Evolutionary conservation across 257 asterid genomes (phyloP).

Genomic region (Solanum megistacrolobum): DNA sequence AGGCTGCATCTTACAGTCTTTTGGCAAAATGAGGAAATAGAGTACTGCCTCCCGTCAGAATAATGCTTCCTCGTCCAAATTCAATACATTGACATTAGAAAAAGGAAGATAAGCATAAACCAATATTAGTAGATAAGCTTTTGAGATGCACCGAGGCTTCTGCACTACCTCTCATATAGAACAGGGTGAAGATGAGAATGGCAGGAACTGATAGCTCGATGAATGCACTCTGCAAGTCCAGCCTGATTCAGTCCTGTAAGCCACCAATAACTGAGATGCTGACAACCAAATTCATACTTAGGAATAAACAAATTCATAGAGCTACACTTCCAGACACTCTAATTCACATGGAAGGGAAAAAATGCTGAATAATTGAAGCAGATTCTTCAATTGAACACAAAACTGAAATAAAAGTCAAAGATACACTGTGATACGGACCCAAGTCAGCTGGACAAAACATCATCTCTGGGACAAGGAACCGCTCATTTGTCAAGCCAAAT

Average conservation of each 20-base stretch:
- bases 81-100: not conserved
- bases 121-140: not conserved
- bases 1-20: constrained; percentile 68
- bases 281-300: not conserved
- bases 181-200: constrained; percentile 92
- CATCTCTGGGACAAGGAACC: constrained; percentile 97
- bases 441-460: constrained; percentile 91
- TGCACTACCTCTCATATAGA: constrained; percentile 70
- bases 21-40: constrained; percentile 81
- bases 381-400: not conserved
- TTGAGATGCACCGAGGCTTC: not conserved
- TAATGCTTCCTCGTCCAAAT: constrained; percentile 47
- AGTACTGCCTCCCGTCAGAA: constrained; percentile 91
- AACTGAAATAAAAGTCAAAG: not conserved
- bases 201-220: constrained; percentile 80
- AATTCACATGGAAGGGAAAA: not conserved
- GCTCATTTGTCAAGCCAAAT: constrained; percentile 81
- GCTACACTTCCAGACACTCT: not conserved
- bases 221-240: constrained; percentile 90
- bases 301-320: not conserved
- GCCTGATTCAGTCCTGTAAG: constrained; percentile 88
- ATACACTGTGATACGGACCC: constrained; percentile 32
- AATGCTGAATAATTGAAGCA: not conserved
- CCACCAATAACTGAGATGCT: constrained; percentile 3
- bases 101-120: not conserved